Percentiles rank a stretch among this genome's conserved stretches.
Conservation (phyloP, 2,329 filamentous ascomycete species). For the Epichloe sibirici region DNA sequence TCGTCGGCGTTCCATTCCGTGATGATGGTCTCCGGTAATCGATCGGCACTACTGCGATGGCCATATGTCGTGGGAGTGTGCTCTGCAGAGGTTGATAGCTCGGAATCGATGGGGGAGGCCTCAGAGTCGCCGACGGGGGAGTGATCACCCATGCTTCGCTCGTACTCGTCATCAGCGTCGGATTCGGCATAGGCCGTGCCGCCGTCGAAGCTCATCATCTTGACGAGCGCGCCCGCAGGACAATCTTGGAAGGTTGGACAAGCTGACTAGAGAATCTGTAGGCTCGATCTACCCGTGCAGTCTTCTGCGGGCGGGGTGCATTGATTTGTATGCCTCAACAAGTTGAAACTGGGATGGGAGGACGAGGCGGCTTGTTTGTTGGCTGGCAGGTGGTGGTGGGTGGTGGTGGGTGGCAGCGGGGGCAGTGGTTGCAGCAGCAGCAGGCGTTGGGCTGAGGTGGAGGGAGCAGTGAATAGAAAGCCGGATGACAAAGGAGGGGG, state of each 20-base stretch:
- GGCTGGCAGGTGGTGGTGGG: neutral
- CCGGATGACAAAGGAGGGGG: conserved; percentile 4
- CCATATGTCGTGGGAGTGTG: conserved; percentile 72
- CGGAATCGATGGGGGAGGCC: conserved; percentile 57
- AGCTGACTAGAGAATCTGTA: neutral
- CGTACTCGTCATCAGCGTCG: conserved; percentile 74
- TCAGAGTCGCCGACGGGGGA: conserved; percentile 59
- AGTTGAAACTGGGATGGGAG: neutral
- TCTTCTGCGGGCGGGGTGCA: neutral
- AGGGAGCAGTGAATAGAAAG: conserved; percentile 1
- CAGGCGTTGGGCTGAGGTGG: conserved; percentile 1
- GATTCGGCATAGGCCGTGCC: conserved; percentile 66
- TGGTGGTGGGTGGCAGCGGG: too few relatives aligned
- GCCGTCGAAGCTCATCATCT: conserved; percentile 47
- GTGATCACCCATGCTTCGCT: conserved; percentile 56
- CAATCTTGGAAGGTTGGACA: neutral
- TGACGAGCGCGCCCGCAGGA: conserved; percentile 6
- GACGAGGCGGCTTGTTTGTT: conserved; percentile 1
- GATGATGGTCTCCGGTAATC: conserved; percentile 62
- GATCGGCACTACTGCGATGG: conserved; percentile 51
- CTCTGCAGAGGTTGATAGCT: conserved; percentile 54
- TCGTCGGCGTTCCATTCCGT: conserved; percentile 76
- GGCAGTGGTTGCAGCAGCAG: neutral
- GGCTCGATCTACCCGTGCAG: neutral
- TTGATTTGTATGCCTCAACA: neutral